Conservation (phyloP, 352 stramenopile species). For the Plasmopara viticola region DNA sequence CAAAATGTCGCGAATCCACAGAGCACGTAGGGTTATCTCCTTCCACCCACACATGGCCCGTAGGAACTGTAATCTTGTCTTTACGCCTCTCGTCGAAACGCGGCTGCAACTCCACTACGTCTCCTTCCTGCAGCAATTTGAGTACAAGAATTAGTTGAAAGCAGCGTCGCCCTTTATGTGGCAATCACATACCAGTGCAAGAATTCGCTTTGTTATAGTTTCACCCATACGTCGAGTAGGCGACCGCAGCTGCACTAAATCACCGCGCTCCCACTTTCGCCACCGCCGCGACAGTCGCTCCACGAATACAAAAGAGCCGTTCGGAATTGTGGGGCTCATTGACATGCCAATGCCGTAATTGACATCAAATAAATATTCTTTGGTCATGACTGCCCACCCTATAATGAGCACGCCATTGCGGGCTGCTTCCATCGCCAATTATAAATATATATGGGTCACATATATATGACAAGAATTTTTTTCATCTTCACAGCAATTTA, state of each 20-base stretch:
- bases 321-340: constrained; percentile 75
- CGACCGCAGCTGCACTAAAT: constrained; percentile 80
- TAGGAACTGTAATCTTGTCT: constrained; percentile 73
- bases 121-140: constrained; percentile 48
- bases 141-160: neutral
- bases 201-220: constrained; percentile 84
- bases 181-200: constrained; percentile 51
- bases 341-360: constrained; percentile 82
- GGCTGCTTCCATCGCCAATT: neutral
- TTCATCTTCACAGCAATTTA: no score
- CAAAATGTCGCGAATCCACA: constrained; percentile 92
- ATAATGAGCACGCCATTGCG: constrained; percentile 54
- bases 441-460: no score
- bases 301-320: constrained; percentile 79
- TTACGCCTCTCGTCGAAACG: constrained; percentile 51
- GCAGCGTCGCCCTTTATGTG: no score
- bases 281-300: constrained; percentile 69
- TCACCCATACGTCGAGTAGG: constrained; percentile 63
- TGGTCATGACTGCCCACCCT: constrained; percentile 53
- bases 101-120: constrained; percentile 72
- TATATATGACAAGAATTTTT: no score
- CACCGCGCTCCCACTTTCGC: constrained; percentile 55
- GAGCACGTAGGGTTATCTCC: constrained; percentile 94
- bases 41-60: constrained; percentile 95
- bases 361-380: constrained; percentile 66